Base-by-base conservation (phyloP, 2,329 filamentous ascomycete genomes). In the Teratosphaeria viscida region DNA sequence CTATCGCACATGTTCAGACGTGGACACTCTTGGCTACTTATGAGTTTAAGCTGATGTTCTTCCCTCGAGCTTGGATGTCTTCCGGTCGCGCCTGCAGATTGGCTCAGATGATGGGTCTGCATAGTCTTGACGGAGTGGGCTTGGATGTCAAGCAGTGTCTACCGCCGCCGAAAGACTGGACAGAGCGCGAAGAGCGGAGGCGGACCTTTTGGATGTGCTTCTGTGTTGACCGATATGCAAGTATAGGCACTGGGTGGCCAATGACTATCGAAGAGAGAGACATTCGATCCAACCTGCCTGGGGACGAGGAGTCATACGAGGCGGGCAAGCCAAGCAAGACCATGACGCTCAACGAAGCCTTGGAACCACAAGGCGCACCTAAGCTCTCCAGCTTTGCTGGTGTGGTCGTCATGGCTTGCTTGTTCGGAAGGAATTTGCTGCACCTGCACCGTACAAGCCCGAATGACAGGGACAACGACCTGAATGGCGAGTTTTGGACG, bases 31-130 rank as follows among this genome's bases (percentile, higher is more conserved):
- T 95, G 55, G 84, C 86, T 5, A 85, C 83, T 0, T 96, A 95
- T 68, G 94, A 99, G 73, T 97, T 96, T 79, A 96, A 92, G 76
- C 88, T 89, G 82, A 96, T 97, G 89, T 95, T 91, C 73, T 97
- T 97, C 67, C 92, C 94, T 1, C 81, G 94, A 65, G 94, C 94
- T 0, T 97, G 94, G 94, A 85, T 96, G 77, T 96, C 89, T 66
- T 87, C 89, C 2, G 94, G 92, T 26, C 82, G 89, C 62, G 88
- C 88, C 4, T 84, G 87, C n/a, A 83, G 92, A 56, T 75, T 97
- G 58, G 84, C 84, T 56, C 87, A 95, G 69, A 96, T 97, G 92
- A 90, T 96, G 77, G 90, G 92, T 8, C 76, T 97, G 39, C 90
- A 97, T 73, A 85, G 92, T 62, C 74, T 96, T 55, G 94, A 97